phyloP scores from a whole-genome alignment of 1,284 basidiomycete species.

The Moesziomyces sp. region DNA sequence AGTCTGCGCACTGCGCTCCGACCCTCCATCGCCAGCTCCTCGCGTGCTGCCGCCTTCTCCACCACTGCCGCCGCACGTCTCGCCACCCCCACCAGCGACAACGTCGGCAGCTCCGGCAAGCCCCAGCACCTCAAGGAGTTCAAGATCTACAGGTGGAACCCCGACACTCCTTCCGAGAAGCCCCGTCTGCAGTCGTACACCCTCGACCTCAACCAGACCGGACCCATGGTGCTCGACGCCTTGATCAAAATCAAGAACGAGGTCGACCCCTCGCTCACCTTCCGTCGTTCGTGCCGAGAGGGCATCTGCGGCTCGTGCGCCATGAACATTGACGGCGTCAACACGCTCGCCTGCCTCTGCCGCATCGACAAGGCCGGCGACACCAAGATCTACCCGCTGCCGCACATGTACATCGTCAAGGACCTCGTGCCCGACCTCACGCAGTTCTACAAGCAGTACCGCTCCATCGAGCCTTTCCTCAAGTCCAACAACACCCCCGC shows the following conservation, averaged over 20 bases:
- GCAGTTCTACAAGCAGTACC: constrained; percentile 99
- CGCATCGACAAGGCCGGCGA: constrained; percentile 81
- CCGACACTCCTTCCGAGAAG: constrained; percentile 91
- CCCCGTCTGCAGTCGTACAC: constrained; percentile 90
- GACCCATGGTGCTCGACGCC: constrained; percentile 91
- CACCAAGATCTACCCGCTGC: constrained; percentile 97
- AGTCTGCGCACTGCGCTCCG: constrained; percentile 39
- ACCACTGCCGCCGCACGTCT: constrained; percentile 55
- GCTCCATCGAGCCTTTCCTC: constrained; percentile 82
- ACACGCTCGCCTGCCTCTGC: constrained; percentile 97
- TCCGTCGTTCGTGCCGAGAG: constrained; percentile 95
- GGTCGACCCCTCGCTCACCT: constrained; percentile 93
- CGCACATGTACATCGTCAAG: constrained; percentile 99
- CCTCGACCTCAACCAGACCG: constrained; percentile 92
- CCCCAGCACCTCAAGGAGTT: constrained; percentile 63
- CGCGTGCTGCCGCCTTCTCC: constrained; percentile 50
- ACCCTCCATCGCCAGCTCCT: constrained; percentile 34
- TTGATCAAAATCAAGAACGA: constrained; percentile 99
- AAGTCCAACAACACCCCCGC: constrained; percentile 63
- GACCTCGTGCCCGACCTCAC: constrained; percentile 90
- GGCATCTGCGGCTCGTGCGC: constrained; percentile 98
- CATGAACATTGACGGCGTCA: constrained; percentile 96
- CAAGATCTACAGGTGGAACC: constrained; percentile 74
- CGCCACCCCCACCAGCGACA: constrained; percentile 60
- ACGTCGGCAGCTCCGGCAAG: constrained; percentile 44